Evolutionary conservation across 2,329 filamentous ascomycete species (phyloP).

Genomic region (Fusarium tupiense): DNA sequence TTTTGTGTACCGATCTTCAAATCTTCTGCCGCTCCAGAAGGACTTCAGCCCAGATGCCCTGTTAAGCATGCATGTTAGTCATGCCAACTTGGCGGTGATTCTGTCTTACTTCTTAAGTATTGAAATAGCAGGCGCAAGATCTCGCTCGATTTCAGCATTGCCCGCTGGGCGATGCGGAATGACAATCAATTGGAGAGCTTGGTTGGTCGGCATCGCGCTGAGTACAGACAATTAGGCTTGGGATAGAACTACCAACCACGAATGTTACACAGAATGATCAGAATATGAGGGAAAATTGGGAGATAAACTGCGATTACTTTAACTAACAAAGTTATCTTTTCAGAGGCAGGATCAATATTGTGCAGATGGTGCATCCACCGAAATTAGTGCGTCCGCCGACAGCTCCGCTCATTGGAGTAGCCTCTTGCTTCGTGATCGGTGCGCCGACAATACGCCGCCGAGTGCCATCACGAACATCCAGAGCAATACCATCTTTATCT

Average conservation of each 20-base stretch:
- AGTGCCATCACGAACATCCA: neutral
- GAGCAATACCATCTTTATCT: neutral
- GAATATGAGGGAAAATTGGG: neutral
- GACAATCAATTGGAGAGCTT: neutral
- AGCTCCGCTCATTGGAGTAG: neutral
- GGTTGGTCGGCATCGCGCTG: neutral
- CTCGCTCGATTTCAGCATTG: neutral
- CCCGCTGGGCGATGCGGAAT: neutral
- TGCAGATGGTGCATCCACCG: neutral
- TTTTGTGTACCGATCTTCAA: neutral
- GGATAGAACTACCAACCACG: no score
- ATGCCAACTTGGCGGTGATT: no score
- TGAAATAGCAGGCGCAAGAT: neutral
- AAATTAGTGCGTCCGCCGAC: neutral
- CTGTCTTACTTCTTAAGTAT: neutral
- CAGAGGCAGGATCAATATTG: fast-evolving
- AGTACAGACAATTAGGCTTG: neutral
- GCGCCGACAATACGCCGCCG: neutral
- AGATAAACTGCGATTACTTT: neutral
- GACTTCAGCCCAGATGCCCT: neutral
- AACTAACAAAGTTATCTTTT: neutral
- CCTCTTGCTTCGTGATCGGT: neutral
- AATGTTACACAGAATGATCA: neutral
- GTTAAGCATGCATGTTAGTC: neutral
- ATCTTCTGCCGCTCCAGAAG: neutral